Base-by-base conservation (phyloP, 805 yeast genomes). In the Zygosaccharomyces rouxii region DNA sequence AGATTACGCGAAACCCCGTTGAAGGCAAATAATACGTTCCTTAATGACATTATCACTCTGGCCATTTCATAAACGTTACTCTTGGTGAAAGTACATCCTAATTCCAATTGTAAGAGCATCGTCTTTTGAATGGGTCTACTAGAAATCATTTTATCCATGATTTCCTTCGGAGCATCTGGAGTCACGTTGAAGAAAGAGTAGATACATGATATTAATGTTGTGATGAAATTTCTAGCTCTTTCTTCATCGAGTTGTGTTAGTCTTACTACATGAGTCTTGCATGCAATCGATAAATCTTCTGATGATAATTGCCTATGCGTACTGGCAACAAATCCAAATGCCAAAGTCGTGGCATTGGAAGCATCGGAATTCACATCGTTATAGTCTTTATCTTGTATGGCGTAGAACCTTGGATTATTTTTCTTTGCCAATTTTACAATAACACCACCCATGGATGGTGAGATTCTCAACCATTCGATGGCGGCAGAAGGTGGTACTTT, bases 81-180 rank as follows among this genome's bases (percentile, higher is more conserved):
- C 19, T 55, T 49, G n/a, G 49, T 46, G 28, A 63, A 58, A n/a
- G 59, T 51, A 41, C 62, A 58, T 7, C 69, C 68, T 7, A 67
- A 52, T 49, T 67, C 71, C 22, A 67, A 49, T 42, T 66, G 70
- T 10, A 67, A 48, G 33, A 67, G 46, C 59, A 64, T 63, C 1
- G 67, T 55, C 42, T 63, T 66, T 49, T 66, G 71, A 26, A 67
- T 59, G 4, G 70, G 69, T 44, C 68, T 64, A 30, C 69, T 63
- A 21, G 66, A 59, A 10, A 66, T 57, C 56, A 66, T 60, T 43
- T 67, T 67, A 41, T 67, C 70, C 57, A 66, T 59, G 11, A 64
- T 54, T 37, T 67, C 71, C 42, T 60, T 61, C 13, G 67, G 63
- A 7, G 70, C 68, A 49, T 66, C 69, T 4, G 68, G 64, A 5